phyloP scores from a whole-genome alignment of 768 basidiomycete genomes.

The Naganishia friedmannii region DNA sequence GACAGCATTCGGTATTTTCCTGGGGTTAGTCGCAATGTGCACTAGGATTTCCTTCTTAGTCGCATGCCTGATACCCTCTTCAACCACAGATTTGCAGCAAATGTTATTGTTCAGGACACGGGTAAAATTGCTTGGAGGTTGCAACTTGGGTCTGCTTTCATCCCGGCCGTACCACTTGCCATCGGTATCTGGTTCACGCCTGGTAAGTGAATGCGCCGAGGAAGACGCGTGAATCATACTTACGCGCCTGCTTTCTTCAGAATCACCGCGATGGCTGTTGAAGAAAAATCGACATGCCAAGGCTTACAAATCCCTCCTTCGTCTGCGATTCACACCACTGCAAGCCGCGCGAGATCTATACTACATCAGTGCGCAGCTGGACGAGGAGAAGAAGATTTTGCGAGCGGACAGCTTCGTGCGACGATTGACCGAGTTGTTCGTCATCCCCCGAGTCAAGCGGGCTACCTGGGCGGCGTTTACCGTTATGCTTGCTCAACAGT shows the following conservation, averaged over 20 bases:
- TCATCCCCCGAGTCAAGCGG: conserved; percentile 52
- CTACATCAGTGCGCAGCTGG: conserved; percentile 52
- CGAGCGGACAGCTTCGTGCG: conserved; percentile 48
- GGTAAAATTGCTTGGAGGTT: conserved; percentile 48
- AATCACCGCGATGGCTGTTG: conserved; percentile 53
- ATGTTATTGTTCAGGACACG: conserved; percentile 14
- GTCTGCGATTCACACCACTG: conserved; percentile 50
- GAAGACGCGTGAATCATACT: background rate
- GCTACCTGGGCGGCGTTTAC: conserved; percentile 51
- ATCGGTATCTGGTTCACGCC: conserved; percentile 36
- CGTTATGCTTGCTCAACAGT: conserved; percentile 50
- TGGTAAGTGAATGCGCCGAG: conserved; percentile 36
- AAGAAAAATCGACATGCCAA: conserved; percentile 52
- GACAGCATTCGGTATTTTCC: conserved; percentile 53
- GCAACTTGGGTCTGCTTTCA: conserved; percentile 53
- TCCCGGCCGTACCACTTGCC: conserved; percentile 38
- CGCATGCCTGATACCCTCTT: conserved; percentile 28
- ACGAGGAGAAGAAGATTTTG: conserved; percentile 48
- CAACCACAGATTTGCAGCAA: conserved; percentile 42
- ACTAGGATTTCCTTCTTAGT: no score
- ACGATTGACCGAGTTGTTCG: conserved; percentile 52
- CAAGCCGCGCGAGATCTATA: conserved; percentile 54
- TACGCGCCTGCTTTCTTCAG: background rate
- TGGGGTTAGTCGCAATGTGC: conserved; percentile 46
- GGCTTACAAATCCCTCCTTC: conserved; percentile 51